These are phyloP conservation scores for Aegilops tauschii DNA, from an alignment of 176 grass and related monocot species.

Conservation along the genomic window DNA sequence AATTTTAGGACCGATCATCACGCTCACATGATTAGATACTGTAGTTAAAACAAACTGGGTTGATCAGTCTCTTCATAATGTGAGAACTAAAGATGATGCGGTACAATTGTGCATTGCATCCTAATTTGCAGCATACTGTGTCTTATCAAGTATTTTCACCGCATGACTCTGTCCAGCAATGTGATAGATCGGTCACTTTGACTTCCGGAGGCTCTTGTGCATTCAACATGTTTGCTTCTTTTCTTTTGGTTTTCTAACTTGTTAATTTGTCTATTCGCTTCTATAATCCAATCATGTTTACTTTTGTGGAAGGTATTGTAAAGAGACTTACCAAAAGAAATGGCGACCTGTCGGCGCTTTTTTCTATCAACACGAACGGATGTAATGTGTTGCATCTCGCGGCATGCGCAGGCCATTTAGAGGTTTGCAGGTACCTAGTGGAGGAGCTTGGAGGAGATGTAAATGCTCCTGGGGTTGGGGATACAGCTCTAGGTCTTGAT, in stretches of 20 bases:
- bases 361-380: not conserved
- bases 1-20: not conserved
- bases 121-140: not conserved
- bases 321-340: not conserved
- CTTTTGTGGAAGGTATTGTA: not conserved
- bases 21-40: not conserved
- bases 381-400: not conserved
- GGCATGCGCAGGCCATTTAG: conserved; percentile 12
- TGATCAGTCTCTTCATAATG: not conserved
- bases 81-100: not conserved
- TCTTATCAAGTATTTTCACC: not conserved
- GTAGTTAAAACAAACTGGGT: not conserved
- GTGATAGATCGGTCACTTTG: not conserved
- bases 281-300: not conserved
- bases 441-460: conserved; percentile 29
- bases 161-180: not conserved
- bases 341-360: not conserved
- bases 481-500: not conserved
- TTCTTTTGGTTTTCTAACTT: not conserved
- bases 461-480: not conserved
- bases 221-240: not conserved
- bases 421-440: conserved; percentile 38
- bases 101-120: not conserved
- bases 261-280: not conserved
- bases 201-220: not conserved